Percentiles rank a stretch among this genome's conserved stretches.
Conservation (phyloP, 1,139 yeast genomes). For the Hyphopichia pseudoburtonii region DNA sequence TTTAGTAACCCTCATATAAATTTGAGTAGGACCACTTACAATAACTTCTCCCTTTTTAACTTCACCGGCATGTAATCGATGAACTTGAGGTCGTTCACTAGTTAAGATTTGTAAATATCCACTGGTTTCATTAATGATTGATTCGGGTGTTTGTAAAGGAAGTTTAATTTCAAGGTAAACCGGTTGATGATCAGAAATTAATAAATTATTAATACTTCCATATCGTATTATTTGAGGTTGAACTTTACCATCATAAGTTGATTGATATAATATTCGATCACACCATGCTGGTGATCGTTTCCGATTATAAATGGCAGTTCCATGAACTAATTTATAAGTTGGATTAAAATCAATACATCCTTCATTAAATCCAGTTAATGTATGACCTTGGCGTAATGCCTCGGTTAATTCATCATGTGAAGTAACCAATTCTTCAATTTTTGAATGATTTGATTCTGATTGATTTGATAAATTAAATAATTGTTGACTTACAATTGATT, state of each 20-base stretch:
- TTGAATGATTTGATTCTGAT: slow-evolving; percentile 7
- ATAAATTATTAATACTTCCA: slow-evolving; percentile 33
- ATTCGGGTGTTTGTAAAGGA: slow-evolving; percentile 43
- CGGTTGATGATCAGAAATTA: slow-evolving; percentile 44
- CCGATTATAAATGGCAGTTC: slow-evolving; percentile 50
- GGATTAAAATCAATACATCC: slow-evolving; percentile 63
- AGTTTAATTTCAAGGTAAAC: slow-evolving; percentile 45
- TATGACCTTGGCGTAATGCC: slow-evolving; percentile 42
- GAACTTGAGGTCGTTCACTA: slow-evolving; percentile 18
- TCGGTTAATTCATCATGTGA: slow-evolving; percentile 60
- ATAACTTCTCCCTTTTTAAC: background rate
- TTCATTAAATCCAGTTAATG: slow-evolving; percentile 66
- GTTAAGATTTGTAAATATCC: slow-evolving; percentile 46
- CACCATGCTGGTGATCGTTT: slow-evolving; percentile 87
- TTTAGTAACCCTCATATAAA: slow-evolving; percentile 44
- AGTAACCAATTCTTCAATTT: slow-evolving; percentile 24
- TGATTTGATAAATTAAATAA: slow-evolving; percentile 27
- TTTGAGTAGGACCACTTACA: slow-evolving; percentile 43
- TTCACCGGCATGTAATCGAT: slow-evolving; percentile 14
- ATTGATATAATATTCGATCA: slow-evolving; percentile 68
- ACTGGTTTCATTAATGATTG: slow-evolving; percentile 31
- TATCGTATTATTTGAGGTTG: slow-evolving; percentile 38
- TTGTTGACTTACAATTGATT: slow-evolving; percentile 14
- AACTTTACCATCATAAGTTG: slow-evolving; percentile 32
- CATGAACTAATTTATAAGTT: slow-evolving; percentile 65